Percentiles rank a stretch among this genome's conserved stretches.
phyloP scores from a whole-genome alignment of 2,329 filamentous ascomycete genomes.

The Cyclaneusma minus region DNA sequence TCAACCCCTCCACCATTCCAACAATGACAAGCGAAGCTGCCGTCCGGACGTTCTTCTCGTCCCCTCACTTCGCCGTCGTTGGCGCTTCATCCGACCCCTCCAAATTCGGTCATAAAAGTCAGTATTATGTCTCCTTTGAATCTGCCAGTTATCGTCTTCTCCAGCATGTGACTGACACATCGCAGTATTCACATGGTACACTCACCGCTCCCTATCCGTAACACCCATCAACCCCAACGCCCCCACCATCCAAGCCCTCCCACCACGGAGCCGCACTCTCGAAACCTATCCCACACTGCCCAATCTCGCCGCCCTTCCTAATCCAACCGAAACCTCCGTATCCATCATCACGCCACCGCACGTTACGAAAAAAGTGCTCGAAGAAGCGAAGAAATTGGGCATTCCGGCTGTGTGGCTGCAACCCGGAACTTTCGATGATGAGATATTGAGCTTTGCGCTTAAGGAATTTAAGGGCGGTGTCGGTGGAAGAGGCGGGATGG shows the following conservation, averaged over 20 bases:
- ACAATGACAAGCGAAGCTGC: conserved; percentile 53
- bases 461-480: conserved; percentile 60
- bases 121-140: conserved; percentile 9
- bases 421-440: conserved; percentile 73
- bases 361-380: conserved; percentile 58
- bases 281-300: conserved; percentile 47
- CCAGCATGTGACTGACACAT: conserved; percentile 1
- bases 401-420: conserved; percentile 75
- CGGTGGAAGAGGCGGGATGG: conserved; percentile 44
- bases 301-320: conserved; percentile 47
- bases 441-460: conserved; percentile 54
- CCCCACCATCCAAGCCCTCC: conserved; percentile 45
- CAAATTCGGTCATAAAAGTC: conserved; percentile 85
- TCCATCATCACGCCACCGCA: conserved; percentile 78
- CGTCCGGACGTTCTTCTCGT: conserved; percentile 66
- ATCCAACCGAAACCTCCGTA: conserved; percentile 56
- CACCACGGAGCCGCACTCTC: conserved; percentile 15
- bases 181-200: conserved; percentile 82
- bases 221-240: conserved; percentile 71
- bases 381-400: conserved; percentile 61
- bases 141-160: conserved; percentile 3
- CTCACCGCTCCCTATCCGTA: conserved; percentile 56
- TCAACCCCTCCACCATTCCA: background rate
- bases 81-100: conserved; percentile 71
- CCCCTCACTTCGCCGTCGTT: conserved; percentile 70